A percentile compares a stretch with the other conserved stretches of the same genome.
Conservation (phyloP, 2,329 filamentous ascomycete species). For the Aspergillus sclerotialis region DNA sequence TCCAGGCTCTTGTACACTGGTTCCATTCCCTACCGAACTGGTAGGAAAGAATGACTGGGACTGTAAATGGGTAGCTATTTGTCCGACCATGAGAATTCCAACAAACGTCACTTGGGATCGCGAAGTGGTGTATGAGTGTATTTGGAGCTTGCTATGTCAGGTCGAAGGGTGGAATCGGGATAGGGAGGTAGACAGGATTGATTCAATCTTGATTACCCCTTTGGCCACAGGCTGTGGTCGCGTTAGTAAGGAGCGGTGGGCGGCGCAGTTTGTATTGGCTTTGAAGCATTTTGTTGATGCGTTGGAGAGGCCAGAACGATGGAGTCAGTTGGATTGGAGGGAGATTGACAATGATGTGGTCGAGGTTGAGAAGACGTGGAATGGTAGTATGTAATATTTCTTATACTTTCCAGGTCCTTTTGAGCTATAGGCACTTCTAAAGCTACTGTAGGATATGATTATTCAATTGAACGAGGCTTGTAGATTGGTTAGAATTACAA, state of each 20-base stretch:
- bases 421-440: too few species aligned
- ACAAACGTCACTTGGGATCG: conserved; percentile 41
- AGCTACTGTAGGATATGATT: too few species aligned
- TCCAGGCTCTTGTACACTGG: conserved; percentile 45
- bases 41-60: conserved; percentile 36
- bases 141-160: conserved; percentile 46
- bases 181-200: conserved; percentile 25
- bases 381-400: conserved; percentile 1
- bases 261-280: conserved; percentile 44
- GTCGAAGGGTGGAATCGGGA: conserved; percentile 43
- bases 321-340: conserved; percentile 35
- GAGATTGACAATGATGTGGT: conserved; percentile 16
- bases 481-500: too few species aligned
- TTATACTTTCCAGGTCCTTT: too few species aligned
- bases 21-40: conserved; percentile 38
- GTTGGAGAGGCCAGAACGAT: conserved; percentile 35
- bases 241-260: conserved; percentile 44
- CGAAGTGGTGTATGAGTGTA: conserved; percentile 49
- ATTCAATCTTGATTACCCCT: conserved; percentile 45
- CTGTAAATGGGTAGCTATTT: conserved; percentile 42
- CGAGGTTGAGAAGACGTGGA: conserved; percentile 23
- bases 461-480: too few species aligned
- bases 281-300: conserved; percentile 48
- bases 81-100: conserved; percentile 49
- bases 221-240: conserved; percentile 44